Base-by-base conservation (phyloP, 1,284 basidiomycete genomes). In the Ceratobasidium sp. region DNA sequence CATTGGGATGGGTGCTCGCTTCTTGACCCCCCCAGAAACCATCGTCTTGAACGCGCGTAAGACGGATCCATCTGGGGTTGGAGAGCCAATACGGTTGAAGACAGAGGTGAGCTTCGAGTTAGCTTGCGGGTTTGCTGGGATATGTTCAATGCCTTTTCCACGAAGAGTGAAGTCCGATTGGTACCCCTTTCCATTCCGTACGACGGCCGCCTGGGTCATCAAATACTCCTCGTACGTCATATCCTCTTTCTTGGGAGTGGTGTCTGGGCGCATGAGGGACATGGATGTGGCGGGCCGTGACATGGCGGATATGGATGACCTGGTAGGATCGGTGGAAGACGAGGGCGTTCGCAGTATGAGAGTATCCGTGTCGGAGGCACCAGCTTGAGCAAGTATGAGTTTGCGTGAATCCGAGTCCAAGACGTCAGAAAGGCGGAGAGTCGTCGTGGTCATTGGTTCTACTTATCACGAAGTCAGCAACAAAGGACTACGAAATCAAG, bases 371-470 rank as follows among this genome's bases (percentile, higher is more conserved):
- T 54, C 62, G 20, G 62, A 20, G 27, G 40, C 53, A 22, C 50
- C 50, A 29, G 54, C 62, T 29, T 34, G 62, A 34, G 49, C 62
- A 25, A 67, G 40, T 17, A 69, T 38, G 50, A 62, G 35, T 49
- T 69, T 52, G 64, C 56, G 72, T 56, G 57, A 31, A 13, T 50
- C 57, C n/a, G 56, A 31, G 3, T 31, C 34, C 35, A 58, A 29
- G n/a, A 20, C 49, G 32, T 42, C 71, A 68, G 42, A 57, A 12
- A 50, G 32, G 53, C 34, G 47, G 57, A 31, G 52, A 29, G 22
- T 78, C 86, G 74, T 75, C 13, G 45, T n/a, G 3, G 50, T 42
- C 2, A 25, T 8, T 43, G 62, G 62, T 17, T 67, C 62, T 45
- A 29, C 12, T 54, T 25, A 27, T 15, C 10, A 20, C 22, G 35